Evolutionary conservation across 2,329 filamentous ascomycete genomes (phyloP), one percentile per base, ranked within the genome.

Genomic region (Myrmaecium sp.): DNA sequence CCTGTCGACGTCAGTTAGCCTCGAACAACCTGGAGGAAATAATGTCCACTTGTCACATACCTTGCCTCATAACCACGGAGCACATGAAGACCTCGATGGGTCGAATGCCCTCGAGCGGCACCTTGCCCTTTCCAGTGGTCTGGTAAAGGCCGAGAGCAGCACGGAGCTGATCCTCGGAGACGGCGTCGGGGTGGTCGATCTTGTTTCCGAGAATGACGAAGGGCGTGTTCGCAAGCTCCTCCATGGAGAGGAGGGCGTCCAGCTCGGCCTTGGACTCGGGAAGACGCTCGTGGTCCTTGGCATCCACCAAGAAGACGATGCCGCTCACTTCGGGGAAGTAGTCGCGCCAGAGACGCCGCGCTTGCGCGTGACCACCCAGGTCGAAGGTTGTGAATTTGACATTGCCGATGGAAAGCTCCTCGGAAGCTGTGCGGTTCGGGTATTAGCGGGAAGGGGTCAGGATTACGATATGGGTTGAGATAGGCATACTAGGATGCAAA

Each of bases 191-290:
- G 62, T 95, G 84, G 56, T 98, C 89, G 55, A 98, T 98, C 73
- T 98, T 98, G 73, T 98, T 98, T 43, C 89, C 89, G 36, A 98
- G 71, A 42, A 98, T 73, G 34, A 95, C 71, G 55, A 95, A 95
- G 29, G 89, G 89, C 6, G 93, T 89, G 66, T 92, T 94, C 52
- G 72, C 64, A 20, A 98, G 71, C 52, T 95, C 86, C 60, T 98
- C 89, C 86, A 98, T 94, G 35, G 80, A 74, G 40, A 98, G 69
- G 27, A 95, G 77, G 6, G 53, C 83, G 49, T 98, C 89, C 36
- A 98, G 78, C 64, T 98, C 89, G 44, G 79, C 86, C 65, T 95
- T 95, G 49, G 83, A 79, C 64, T 98, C 89, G 44, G 67, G 54
- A 54, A 98, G 80, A 41, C 89, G 82, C 62, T 95, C 86, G 57